These are phyloP conservation scores for Chalaropsis thielavioides DNA, from an alignment of 2,329 filamentous ascomycete genomes.

Conservation along the genomic window DNA sequence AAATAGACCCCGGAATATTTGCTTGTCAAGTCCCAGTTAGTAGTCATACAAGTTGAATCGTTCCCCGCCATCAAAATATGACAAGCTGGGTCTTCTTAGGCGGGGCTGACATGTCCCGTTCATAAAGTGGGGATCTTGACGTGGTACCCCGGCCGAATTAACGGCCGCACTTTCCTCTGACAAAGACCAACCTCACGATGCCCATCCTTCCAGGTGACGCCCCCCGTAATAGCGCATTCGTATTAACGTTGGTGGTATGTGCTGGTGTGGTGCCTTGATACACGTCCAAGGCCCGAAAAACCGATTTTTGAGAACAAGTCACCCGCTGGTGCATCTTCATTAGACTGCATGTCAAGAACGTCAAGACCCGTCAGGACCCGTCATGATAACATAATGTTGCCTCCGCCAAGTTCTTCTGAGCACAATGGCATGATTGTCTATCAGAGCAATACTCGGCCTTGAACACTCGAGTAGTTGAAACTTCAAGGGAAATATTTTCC, in stretches of 20 bases:
- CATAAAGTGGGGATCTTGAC: background rate
- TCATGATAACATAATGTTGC: background rate
- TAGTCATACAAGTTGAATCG: background rate
- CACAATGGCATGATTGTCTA: background rate
- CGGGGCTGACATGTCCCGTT: background rate
- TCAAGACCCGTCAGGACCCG: background rate
- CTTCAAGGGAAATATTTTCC: background rate
- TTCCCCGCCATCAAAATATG: background rate
- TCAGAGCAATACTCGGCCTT: background rate
- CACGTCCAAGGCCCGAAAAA: background rate
- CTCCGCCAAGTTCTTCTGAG: background rate
- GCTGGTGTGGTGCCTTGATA: background rate
- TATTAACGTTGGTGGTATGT: background rate
- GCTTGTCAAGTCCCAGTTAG: background rate
- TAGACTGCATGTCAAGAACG: background rate
- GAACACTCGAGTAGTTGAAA: background rate
- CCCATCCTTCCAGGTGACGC: background rate
- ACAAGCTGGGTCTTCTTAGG: background rate
- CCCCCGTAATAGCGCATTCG: background rate
- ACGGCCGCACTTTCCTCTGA: background rate
- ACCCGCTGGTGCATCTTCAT: background rate
- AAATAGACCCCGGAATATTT: too few species aligned
- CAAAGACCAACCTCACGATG: background rate
- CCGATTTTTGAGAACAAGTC: background rate
- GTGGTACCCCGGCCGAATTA: constrained; percentile 4